Percentiles rank a stretch among this genome's conserved stretches.
These are phyloP conservation scores for Exophiala sp. DNA, from an alignment of 2,329 filamentous ascomycete species.

Conservation along the genomic window DNA sequence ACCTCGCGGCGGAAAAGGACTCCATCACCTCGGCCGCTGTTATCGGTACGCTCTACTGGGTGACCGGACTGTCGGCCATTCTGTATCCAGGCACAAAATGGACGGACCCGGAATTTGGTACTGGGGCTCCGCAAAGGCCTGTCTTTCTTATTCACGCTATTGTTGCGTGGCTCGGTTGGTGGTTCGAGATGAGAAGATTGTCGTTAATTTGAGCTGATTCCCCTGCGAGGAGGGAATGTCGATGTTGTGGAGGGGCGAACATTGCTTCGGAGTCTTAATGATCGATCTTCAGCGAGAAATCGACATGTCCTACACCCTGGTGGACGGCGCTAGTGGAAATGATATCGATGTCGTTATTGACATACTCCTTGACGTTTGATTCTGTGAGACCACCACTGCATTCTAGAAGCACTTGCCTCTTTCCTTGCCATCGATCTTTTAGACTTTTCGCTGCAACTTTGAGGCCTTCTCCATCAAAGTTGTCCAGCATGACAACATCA, in stretches of 20 bases:
- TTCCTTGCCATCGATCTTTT: constrained; percentile 73
- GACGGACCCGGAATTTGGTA: constrained; percentile 47
- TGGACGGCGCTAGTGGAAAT: constrained; percentile 96
- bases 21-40: constrained; percentile 34
- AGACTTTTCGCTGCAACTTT: constrained; percentile 69
- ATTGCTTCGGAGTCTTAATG: constrained; percentile 46
- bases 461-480: constrained; percentile 79
- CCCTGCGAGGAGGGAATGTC: neutral
- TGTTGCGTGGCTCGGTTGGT: constrained; percentile 26
- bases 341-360: constrained; percentile 85
- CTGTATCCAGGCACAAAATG: constrained; percentile 46
- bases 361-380: constrained; percentile 77
- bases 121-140: constrained; percentile 36
- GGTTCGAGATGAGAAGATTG: constrained; percentile 19
- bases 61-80: constrained; percentile 43
- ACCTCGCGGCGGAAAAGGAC: constrained; percentile 6
- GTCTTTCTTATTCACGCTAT: constrained; percentile 18
- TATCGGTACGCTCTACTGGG: constrained; percentile 44
- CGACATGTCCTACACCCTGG: constrained; percentile 87
- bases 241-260: neutral
- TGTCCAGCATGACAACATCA: constrained; percentile 96
- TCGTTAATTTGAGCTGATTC: neutral
- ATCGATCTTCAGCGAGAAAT: constrained; percentile 95
- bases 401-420: constrained; percentile 73
- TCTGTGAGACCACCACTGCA: constrained; percentile 86